Evolutionary conservation across 352 stramenopile species (phyloP).

Genomic region (Pythium aquatile): DNA sequence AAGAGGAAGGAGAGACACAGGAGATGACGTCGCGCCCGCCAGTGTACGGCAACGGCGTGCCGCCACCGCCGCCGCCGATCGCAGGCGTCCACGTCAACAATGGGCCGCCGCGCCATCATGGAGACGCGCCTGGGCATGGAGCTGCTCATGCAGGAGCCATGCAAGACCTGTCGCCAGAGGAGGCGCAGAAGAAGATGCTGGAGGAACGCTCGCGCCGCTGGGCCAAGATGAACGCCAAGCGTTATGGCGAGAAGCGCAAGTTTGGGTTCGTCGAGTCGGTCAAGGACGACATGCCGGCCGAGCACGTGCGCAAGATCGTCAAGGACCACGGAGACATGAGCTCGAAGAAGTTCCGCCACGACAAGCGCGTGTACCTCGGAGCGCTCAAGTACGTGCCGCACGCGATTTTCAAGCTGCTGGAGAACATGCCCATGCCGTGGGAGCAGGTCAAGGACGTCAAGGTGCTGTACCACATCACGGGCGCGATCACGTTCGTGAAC

Average conservation of each 20-base stretch:
- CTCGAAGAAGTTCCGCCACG: slow-evolving; percentile 98
- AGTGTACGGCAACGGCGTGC: slow-evolving; percentile 23
- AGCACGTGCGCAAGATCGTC: slow-evolving; percentile 99
- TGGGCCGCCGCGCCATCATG: slow-evolving; percentile 4
- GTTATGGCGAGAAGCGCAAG: slow-evolving; percentile 93
- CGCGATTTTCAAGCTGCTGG: slow-evolving; percentile 98
- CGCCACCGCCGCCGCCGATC: slow-evolving; percentile 29
- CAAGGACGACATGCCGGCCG: slow-evolving; percentile 91
- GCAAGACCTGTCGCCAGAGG: slow-evolving; percentile 34
- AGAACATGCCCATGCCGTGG: slow-evolving; percentile 99
- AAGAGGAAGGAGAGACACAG: neutral
- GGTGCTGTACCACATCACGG: slow-evolving; percentile 99
- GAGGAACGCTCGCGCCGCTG: slow-evolving; percentile 82
- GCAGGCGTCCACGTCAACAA: slow-evolving; percentile 23
- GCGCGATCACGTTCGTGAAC: slow-evolving; percentile 99
- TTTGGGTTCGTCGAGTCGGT: slow-evolving; percentile 93
- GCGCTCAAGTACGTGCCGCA: slow-evolving; percentile 99
- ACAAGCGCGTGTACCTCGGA: slow-evolving; percentile 99
- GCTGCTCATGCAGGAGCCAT: slow-evolving; percentile 1
- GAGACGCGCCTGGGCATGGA: neutral
- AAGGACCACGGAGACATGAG: slow-evolving; percentile 99
- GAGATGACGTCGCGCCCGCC: slow-evolving; percentile 10
- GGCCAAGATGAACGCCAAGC: slow-evolving; percentile 92
- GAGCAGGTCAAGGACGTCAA: slow-evolving; percentile 99
- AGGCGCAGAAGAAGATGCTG: slow-evolving; percentile 59